Conservation (phyloP, 1,284 basidiomycete species). For the Moesziomyces parantarcticus region DNA sequence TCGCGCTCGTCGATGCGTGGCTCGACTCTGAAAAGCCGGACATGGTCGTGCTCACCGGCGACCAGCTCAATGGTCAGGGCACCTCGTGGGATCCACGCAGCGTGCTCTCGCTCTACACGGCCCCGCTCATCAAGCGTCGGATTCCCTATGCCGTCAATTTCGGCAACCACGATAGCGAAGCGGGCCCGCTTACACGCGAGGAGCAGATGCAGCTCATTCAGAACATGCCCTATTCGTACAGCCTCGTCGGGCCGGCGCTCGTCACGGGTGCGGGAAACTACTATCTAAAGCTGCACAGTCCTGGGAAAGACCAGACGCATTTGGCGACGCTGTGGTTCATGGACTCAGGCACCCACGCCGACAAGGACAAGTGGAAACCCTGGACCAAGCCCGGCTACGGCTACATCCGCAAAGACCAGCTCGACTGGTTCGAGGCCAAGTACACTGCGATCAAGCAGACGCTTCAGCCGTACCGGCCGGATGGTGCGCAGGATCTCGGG, state of each 20-base stretch:
- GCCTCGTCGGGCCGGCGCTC: constrained; percentile 80
- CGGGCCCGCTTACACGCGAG: constrained; percentile 46
- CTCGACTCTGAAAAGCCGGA: constrained; percentile 84
- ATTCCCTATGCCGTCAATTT: constrained; percentile 92
- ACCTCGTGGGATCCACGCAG: constrained; percentile 87
- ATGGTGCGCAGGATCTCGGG: constrained; percentile 42
- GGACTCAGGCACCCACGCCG: constrained; percentile 77
- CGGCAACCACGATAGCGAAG: constrained; percentile 77
- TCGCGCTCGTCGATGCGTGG: constrained; percentile 51
- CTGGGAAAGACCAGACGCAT: constrained; percentile 74
- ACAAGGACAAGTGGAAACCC: constrained; percentile 41
- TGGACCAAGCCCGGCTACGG: constrained; percentile 55
- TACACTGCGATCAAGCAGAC: constrained; percentile 19
- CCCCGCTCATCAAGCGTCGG: constrained; percentile 77
- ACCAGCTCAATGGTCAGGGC: constrained; percentile 73
- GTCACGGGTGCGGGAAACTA: constrained; percentile 70
- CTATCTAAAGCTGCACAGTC: constrained; percentile 30
- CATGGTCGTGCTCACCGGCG: constrained; percentile 76
- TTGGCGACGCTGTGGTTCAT: constrained; percentile 91
- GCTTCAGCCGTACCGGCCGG: constrained; percentile 49
- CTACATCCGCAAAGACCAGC: constrained; percentile 57
- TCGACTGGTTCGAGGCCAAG: constrained; percentile 53
- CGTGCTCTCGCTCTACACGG: constrained; percentile 86
- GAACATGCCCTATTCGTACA: constrained; percentile 84
- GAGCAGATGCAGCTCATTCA: constrained; percentile 77